Evolutionary conservation across 768 basidiomycete genomes (phyloP), one percentile per base, ranked within the genome.

Genomic region (Xerocomellus intermedius): DNA sequence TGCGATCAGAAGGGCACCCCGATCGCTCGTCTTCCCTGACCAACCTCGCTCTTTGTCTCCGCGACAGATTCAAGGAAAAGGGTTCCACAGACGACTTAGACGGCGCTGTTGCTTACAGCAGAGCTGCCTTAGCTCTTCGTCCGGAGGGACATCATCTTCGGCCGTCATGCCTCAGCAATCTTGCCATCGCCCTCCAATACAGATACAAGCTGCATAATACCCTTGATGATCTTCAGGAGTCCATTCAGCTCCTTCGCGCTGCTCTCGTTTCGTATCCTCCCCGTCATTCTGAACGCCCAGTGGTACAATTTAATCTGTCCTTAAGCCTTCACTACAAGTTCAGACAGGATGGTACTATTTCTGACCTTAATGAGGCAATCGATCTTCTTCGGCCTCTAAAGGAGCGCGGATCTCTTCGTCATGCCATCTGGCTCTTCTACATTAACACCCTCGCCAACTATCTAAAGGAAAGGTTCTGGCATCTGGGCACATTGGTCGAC

Each of bases 11-110:
- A 4, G 54, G 48, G 3, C 42, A 55, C 8, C 32, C 33, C 21
- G 17, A 49, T 36, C 54, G 36, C 4, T 39, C 52, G 7, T 38
- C 16, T 5, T 58, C 59, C 24, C 37, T 46, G 28, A 54, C 47
- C 16, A 45, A 53, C 36, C 55, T 48, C 28, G 30, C 38, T 8
- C 46, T 54, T 42, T 49, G 46, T 42, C 47, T 49, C n/a, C 47
- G 39, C 10, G 32, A 42, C 24, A 48, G 47, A 28, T 48, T 38
- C 47, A 37, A 38, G 17, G 47, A 48, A 8, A 48, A 19, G 0
- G 24, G 36, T 12, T n/a, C 36, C 7, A 12, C 7, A 17, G 47
- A 48, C 13, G 47, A 48, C 35, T 22, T 48, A 13, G 36, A 38
- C 13, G 4, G 12, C 13, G 47, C 47, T 19, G 33, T 48, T 13